Conservation (phyloP, 2,329 filamentous ascomycete species). For the Apiospora pterosperma region DNA sequence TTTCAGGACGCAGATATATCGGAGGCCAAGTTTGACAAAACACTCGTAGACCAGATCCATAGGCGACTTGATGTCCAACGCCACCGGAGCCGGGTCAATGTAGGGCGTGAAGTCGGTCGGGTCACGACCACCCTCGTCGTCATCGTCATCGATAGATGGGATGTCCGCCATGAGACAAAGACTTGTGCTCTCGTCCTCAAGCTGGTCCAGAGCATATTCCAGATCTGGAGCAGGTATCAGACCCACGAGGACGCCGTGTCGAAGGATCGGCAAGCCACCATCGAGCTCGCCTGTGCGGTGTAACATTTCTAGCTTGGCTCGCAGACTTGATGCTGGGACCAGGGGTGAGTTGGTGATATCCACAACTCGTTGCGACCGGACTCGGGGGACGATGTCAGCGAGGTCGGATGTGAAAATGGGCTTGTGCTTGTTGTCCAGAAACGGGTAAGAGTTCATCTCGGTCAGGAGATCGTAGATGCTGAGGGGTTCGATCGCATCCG, state of each 20-base stretch:
- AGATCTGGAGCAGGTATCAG: constrained; percentile 92
- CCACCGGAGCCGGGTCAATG: constrained; percentile 87
- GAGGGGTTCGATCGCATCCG: constrained; percentile 87
- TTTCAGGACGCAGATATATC: constrained; percentile 85
- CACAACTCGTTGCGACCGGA: constrained; percentile 75
- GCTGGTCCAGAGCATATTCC: constrained; percentile 84
- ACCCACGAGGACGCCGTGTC: constrained; percentile 76
- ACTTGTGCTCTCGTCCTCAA: constrained; percentile 69
- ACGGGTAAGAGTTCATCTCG: constrained; percentile 96
- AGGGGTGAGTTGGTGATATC: constrained; percentile 83
- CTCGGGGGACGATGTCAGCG: constrained; percentile 77
- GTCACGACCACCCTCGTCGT: constrained; percentile 50
- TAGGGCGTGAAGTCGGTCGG: constrained; percentile 85
- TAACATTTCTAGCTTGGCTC: constrained; percentile 75
- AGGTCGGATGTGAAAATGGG: constrained; percentile 87
- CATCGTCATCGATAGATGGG: constrained; percentile 60
- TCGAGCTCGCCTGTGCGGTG: constrained; percentile 88
- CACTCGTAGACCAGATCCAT: constrained; percentile 97
- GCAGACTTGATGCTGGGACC: constrained; percentile 72
- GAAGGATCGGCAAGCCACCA: constrained; percentile 83
- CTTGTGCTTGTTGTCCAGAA: constrained; percentile 93
- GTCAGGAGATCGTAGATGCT: constrained; percentile 96
- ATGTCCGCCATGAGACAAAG: constrained; percentile 80
- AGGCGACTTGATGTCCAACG: constrained; percentile 82
- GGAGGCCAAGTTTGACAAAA: constrained; percentile 87